Conservation (phyloP, 2,329 filamentous ascomycete genomes). For the Colletotrichum orbiculare region DNA sequence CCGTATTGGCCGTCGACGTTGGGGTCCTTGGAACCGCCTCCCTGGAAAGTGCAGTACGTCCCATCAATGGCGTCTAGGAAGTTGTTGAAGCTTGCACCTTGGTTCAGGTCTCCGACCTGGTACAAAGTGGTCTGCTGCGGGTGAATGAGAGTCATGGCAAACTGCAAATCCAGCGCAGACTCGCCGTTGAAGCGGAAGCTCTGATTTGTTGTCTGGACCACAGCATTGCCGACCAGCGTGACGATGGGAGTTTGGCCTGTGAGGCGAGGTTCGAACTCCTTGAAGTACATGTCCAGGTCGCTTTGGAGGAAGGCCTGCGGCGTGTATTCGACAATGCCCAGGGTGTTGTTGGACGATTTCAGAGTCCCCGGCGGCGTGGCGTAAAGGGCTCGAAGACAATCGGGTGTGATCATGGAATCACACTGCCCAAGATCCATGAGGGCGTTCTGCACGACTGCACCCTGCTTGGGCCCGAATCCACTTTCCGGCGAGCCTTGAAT, state of each 20-base stretch:
- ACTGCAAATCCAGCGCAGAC: conserved; percentile 65
- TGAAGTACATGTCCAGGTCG: conserved; percentile 61
- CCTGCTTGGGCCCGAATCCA: conserved; percentile 45
- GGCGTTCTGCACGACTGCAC: conserved; percentile 43
- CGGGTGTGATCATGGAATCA: conserved; percentile 65
- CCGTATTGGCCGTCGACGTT: conserved; percentile 53
- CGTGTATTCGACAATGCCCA: conserved; percentile 64
- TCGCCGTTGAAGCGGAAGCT: conserved; percentile 51
- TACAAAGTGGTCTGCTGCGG: conserved; percentile 63
- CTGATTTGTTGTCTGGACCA: conserved; percentile 49
- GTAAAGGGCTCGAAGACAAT: conserved; percentile 64
- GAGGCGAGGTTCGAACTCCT: conserved; percentile 53
- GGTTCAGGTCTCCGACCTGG: conserved; percentile 50
- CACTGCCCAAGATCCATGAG: conserved; percentile 53
- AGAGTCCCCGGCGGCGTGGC: conserved; percentile 52
- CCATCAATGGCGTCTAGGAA: conserved; percentile 59
- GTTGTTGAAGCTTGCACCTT: conserved; percentile 55
- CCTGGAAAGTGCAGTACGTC: conserved; percentile 54
- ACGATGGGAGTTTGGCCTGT: conserved; percentile 57
- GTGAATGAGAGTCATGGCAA: conserved; percentile 63
- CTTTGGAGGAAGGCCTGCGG: conserved; percentile 61
- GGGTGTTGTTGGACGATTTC: conserved; percentile 52
- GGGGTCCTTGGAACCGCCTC: conserved; percentile 49
- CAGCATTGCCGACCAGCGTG: conserved; percentile 59
- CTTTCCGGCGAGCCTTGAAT: conserved; percentile 43